phyloP scores from a whole-genome alignment of 2,329 filamentous ascomycete genomes.

The Verticillium dahliae region DNA sequence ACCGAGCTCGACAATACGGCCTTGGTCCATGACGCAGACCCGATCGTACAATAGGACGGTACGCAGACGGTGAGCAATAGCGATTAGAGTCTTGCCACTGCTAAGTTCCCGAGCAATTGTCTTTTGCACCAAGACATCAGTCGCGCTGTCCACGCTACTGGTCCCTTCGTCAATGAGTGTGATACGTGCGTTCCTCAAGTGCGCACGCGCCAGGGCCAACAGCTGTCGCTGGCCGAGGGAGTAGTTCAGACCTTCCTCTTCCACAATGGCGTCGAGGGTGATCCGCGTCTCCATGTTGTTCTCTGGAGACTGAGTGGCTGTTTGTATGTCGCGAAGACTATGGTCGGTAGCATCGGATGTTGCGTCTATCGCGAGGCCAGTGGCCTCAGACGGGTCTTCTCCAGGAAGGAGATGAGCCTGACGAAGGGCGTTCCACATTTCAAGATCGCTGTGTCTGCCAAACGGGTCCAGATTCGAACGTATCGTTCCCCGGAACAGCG shows the following conservation, averaged over 20 bases:
- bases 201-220: conserved; percentile 85
- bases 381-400: conserved; percentile 16
- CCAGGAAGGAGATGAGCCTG: conserved; percentile 65
- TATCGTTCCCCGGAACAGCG: conserved; percentile 74
- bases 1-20: conserved; percentile 80
- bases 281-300: conserved; percentile 44
- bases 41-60: conserved; percentile 93
- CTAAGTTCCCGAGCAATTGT: conserved; percentile 81
- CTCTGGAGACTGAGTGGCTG: conserved; percentile 4
- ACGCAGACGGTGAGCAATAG: conserved; percentile 85
- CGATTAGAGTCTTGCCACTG: conserved; percentile 80
- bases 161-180: conserved; percentile 98
- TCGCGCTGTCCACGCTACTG: conserved; percentile 89
- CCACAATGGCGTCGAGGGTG: conserved; percentile 76
- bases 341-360: conserved; percentile 16
- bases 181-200: conserved; percentile 81
- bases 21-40: conserved; percentile 94
- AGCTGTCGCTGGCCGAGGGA: conserved; percentile 91
- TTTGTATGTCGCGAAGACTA: too few relatives aligned
- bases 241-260: conserved; percentile 95
- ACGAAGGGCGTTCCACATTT: conserved; percentile 70
- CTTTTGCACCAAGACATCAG: conserved; percentile 87
- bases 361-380: conserved; percentile 16
- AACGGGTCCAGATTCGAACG: conserved; percentile 78
- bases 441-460: conserved; percentile 67